Percentiles rank a stretch among this genome's conserved stretches.
Conservation (phyloP, 306 rosid genomes). For the Castanopsis chinensis region DNA sequence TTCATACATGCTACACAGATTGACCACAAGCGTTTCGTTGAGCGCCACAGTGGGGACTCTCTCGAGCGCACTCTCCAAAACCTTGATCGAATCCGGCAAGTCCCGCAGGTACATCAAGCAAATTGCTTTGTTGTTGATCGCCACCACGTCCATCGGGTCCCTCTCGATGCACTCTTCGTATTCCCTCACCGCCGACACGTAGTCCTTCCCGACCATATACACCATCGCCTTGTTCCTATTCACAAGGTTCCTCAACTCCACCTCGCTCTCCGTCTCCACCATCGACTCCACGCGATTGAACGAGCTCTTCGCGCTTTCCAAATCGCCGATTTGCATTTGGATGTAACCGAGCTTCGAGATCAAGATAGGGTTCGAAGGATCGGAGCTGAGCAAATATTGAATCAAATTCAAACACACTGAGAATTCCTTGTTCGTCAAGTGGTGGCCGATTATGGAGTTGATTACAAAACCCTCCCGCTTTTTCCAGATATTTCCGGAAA, state of each 20-base stretch:
- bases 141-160: constrained; percentile 60
- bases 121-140: constrained; percentile 78
- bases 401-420: constrained; percentile 61
- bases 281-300: constrained; percentile 55
- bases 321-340: constrained; percentile 82
- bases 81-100: constrained; percentile 91
- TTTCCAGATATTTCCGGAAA: constrained; percentile 49
- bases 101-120: constrained; percentile 95
- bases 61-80: constrained; percentile 80
- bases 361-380: constrained; percentile 50
- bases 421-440: constrained; percentile 65
- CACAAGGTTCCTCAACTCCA: constrained; percentile 62
- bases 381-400: constrained; percentile 42
- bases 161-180: constrained; percentile 88
- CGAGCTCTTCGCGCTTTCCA: constrained; percentile 73
- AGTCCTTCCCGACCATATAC: constrained; percentile 85
- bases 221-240: constrained; percentile 76
- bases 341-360: constrained; percentile 77
- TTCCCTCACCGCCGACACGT: constrained; percentile 90
- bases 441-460: constrained; percentile 68
- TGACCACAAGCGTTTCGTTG: constrained; percentile 77
- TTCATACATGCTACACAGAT: constrained; percentile 95
- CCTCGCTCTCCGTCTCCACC: constrained; percentile 41
- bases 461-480: constrained; percentile 69
- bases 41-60: constrained; percentile 85